Conservation (phyloP, 805 yeast genomes). For the Saturnispora sanitii region DNA sequence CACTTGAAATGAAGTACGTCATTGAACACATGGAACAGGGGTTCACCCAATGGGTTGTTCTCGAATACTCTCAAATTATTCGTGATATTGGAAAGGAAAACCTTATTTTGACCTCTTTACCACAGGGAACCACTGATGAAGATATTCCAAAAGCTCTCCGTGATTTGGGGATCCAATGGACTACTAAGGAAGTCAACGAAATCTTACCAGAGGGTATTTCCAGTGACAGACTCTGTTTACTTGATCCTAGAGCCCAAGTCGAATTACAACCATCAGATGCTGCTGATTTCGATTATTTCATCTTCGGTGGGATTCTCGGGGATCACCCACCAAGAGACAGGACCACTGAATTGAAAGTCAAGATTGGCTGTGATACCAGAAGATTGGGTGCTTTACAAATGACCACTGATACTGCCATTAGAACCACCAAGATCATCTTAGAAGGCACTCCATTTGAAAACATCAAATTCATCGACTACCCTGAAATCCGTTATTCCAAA, state of each 20-base stretch:
- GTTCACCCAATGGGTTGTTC: conserved; percentile 88
- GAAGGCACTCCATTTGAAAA: conserved; percentile 53
- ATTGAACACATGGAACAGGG: conserved; percentile 98
- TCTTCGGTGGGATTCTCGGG: conserved; percentile 94
- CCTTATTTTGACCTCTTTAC: conserved; percentile 67
- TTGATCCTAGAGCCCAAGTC: conserved; percentile 77
- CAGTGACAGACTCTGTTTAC: conserved; percentile 51
- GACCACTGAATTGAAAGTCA: conserved; percentile 74
- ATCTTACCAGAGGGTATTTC: conserved; percentile 23
- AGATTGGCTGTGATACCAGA: conserved; percentile 80
- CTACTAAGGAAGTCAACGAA: conserved; percentile 58
- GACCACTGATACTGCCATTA: conserved; percentile 96
- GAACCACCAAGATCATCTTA: conserved; percentile 80
- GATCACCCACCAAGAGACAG: conserved; percentile 91
- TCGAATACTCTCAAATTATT: conserved; percentile 78
- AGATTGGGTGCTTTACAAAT: conserved; percentile 82
- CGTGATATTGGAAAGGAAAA: conserved; percentile 74
- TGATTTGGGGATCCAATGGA: conserved; percentile 69
- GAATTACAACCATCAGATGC: conserved; percentile 69
- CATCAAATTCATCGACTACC: conserved; percentile 82
- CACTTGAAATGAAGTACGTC: conserved; percentile 64
- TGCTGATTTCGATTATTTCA: conserved; percentile 67
- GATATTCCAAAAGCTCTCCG: conserved; percentile 56
- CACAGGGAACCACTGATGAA: conserved; percentile 44
- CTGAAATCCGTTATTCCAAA: conserved; percentile 80